Evolutionary conservation across 2,329 filamentous ascomycete species (phyloP).

Genomic region (Aspergillus amoenus): DNA sequence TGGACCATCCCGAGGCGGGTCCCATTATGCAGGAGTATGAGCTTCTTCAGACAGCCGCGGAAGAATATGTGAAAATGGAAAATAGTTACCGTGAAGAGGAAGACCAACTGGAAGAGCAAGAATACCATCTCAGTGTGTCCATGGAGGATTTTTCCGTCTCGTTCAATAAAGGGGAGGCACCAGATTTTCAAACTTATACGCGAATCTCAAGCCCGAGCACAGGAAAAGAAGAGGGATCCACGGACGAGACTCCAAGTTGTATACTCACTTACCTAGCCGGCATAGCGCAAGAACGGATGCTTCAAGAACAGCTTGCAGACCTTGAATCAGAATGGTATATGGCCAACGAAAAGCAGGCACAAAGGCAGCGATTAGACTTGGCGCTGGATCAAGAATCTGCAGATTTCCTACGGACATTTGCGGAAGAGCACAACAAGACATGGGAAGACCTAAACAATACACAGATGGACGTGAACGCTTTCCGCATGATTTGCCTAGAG

Average conservation of each 20-base stretch:
- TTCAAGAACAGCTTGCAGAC: conserved; percentile 22
- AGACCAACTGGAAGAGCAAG: conserved; percentile 26
- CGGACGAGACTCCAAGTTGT: conserved; percentile 10
- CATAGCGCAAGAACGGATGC: conserved; percentile 24
- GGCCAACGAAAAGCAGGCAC: conserved; percentile 16
- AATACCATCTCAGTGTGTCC: conserved; percentile 23
- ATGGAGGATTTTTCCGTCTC: conserved; percentile 18
- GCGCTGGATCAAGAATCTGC: conserved; percentile 23
- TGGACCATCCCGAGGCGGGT: not conserved
- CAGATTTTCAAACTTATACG: not conserved
- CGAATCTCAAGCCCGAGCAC: not conserved
- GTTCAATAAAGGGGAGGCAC: not conserved
- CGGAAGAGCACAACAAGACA: conserved; percentile 18
- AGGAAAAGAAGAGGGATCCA: not conserved
- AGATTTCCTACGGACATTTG: conserved; percentile 25
- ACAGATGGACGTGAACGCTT: conserved; percentile 17
- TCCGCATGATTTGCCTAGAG: conserved; percentile 21
- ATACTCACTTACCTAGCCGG: conserved; percentile 21
- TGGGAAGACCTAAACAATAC: conserved; percentile 22
- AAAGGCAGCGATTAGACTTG: conserved; percentile 11
- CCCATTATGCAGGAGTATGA: conserved; percentile 18
- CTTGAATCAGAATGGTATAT: conserved; percentile 20
- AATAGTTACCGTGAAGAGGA: conserved; percentile 25
- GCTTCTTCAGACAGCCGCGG: conserved; percentile 19
- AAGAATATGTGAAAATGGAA: conserved; percentile 26